phyloP scores from a whole-genome alignment of 345 rosid species.

The Salix exigua region DNA sequence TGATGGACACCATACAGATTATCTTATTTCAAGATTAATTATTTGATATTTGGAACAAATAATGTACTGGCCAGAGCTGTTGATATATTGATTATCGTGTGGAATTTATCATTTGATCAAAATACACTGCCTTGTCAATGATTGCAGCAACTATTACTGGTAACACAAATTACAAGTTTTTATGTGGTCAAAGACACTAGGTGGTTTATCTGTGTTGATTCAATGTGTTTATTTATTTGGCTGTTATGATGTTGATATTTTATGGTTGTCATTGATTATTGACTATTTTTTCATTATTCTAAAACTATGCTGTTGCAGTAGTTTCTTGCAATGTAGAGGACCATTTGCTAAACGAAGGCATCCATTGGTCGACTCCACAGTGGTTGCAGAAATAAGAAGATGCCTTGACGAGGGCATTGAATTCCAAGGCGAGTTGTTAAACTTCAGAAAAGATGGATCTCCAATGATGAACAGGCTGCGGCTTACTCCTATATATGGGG shows the following conservation, averaged over 20 bases:
- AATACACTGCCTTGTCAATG: background rate
- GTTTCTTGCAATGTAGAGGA: conserved; percentile 88
- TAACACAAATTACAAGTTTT: background rate
- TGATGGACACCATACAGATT: background rate
- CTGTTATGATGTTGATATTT: conserved; percentile 6
- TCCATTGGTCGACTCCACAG: conserved; percentile 67
- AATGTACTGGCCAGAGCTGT: background rate
- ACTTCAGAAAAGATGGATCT: conserved; percentile 82
- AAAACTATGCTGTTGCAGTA: conserved; percentile 39
- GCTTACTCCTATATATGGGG: conserved; percentile 80
- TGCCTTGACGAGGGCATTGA: conserved; percentile 80
- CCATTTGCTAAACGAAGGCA: conserved; percentile 93
- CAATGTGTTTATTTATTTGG: background rate
- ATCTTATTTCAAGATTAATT: background rate
- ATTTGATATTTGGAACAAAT: background rate
- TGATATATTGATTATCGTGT: background rate
- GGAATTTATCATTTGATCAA: background rate
- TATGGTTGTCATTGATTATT: conserved; percentile 10
- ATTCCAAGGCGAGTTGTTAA: conserved; percentile 82
- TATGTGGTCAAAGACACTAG: background rate
- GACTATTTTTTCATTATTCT: conserved; percentile 16
- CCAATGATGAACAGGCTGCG: conserved; percentile 73
- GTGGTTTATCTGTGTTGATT: background rate
- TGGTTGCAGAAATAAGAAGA: conserved; percentile 71
- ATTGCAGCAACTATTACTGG: background rate